A percentile compares a stretch with the other conserved stretches of the same genome.
phyloP scores from a whole-genome alignment of 768 basidiomycete genomes.

The Ephemerocybe angulata region DNA sequence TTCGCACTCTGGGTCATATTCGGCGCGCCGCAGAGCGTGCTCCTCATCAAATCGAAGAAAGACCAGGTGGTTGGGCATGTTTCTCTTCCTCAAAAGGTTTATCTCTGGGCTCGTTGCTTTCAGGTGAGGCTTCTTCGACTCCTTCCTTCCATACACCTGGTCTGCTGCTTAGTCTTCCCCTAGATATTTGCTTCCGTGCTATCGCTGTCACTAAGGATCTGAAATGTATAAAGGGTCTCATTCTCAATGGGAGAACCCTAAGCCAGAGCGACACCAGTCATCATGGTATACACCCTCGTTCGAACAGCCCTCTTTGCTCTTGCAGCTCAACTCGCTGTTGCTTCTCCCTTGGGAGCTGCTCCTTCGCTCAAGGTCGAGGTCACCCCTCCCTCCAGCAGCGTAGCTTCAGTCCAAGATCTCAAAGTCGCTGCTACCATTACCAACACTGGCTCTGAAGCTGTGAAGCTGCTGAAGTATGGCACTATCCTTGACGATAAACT shows the following conservation, averaged over 20 bases:
- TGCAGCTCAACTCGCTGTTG: conserved; percentile 23
- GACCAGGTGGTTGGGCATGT: too few species aligned
- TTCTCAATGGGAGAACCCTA: background rate
- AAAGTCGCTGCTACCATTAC: conserved; percentile 39
- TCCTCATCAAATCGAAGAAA: too few species aligned
- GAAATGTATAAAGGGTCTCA: background rate
- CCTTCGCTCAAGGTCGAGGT: conserved; percentile 30
- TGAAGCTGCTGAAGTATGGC: conserved; percentile 45
- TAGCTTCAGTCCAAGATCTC: conserved; percentile 37
- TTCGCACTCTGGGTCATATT: too few species aligned
- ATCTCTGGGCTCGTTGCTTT: too few species aligned
- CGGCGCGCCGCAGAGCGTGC: too few species aligned
- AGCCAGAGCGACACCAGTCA: background rate
- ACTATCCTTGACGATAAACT: conserved; percentile 41
- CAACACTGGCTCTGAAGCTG: conserved; percentile 35
- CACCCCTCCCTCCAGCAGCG: conserved; percentile 22
- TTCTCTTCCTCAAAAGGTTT: too few species aligned
- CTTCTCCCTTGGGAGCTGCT: conserved; percentile 27
- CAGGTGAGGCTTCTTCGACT: too few species aligned
- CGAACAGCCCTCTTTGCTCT: conserved; percentile 16
- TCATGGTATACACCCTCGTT: background rate
- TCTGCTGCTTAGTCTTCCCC: too few species aligned
- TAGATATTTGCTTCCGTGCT: too few species aligned
- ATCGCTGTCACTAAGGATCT: too few species aligned
- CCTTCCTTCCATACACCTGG: too few species aligned